A percentile compares a stretch with the other conserved stretches of the same genome.
Conservation (phyloP, 345 rosid species). For the Angophora floribunda region DNA sequence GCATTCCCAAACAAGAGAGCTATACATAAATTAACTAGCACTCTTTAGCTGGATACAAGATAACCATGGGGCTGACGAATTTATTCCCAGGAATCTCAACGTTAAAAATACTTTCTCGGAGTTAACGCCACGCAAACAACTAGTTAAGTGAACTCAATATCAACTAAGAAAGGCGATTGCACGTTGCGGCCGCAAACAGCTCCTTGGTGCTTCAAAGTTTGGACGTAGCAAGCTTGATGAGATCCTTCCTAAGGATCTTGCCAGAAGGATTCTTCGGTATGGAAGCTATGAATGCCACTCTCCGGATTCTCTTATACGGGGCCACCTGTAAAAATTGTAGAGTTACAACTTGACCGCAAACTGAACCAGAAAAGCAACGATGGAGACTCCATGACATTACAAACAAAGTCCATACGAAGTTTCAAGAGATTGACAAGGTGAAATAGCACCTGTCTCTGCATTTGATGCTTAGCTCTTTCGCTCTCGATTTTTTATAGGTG, state of each 20-base stretch:
- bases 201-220: slow-evolving; percentile 31
- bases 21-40: background rate
- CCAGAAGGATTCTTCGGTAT: slow-evolving; percentile 80
- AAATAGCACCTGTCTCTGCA: background rate
- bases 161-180: background rate
- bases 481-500: background rate
- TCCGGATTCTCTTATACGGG: slow-evolving; percentile 66
- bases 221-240: slow-evolving; percentile 68
- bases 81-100: background rate
- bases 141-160: background rate
- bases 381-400: background rate
- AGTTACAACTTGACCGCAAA: background rate
- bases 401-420: background rate
- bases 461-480: background rate
- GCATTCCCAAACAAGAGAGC: background rate
- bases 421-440: background rate
- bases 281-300: slow-evolving; percentile 45
- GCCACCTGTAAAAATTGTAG: slow-evolving; percentile 43
- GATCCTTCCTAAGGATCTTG: slow-evolving; percentile 78
- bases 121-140: background rate
- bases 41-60: background rate
- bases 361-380: background rate
- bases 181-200: background rate
- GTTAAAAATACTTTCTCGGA: background rate
- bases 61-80: background rate